Evolutionary conservation across 208 protist species (phyloP), one percentile per base, ranked within the genome.

Genomic region (Trichomonas vaginalis): DNA sequence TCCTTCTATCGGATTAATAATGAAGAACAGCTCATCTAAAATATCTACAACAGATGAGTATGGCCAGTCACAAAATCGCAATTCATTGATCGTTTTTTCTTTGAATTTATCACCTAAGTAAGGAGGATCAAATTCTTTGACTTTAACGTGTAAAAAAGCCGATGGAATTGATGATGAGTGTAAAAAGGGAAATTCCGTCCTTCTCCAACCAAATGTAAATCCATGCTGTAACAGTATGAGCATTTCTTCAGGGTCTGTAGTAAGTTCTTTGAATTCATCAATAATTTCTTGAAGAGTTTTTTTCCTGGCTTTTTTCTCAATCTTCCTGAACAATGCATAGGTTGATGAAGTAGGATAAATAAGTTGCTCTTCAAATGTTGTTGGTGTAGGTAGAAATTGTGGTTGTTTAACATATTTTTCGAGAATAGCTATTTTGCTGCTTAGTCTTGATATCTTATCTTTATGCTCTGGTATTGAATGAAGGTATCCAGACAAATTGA

Each of bases 261-360:
- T 88, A 9, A 88, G 35, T 37, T 45, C 35, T 47, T 46, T 45
- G 39, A 88, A 88, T 47, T 88, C 82, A 48, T 37, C 32, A 45
- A 88, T 45, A 9, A 88, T 4, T 47, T 42, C 39, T 17, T 88
- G 12, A 45, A 47, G 17, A 17, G 82, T 47, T 46, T 32, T 88
- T 14, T 88, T 88, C 32, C 32, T n/a, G 12, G 17, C 40, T n/a
- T 37, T 45, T 40, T 46, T 42, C 47, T 88, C 82, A 17, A 88
- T 32, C 47, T 46, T 35, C 8, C 12, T 88, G 17, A 88, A 88
- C 21, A 88, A 15, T 9, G 82, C 8, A n/a, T 27, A 42, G 21
- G 39, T 88, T 48, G 82, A 88, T 17, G 82, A 88, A n/a, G 82
- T 88, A 32, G 82, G 82, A 47, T 88, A 88, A 47, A 88, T 88